Evolutionary conservation across 306 rosid genomes (phyloP).

Genomic region (Lupinus albus): DNA sequence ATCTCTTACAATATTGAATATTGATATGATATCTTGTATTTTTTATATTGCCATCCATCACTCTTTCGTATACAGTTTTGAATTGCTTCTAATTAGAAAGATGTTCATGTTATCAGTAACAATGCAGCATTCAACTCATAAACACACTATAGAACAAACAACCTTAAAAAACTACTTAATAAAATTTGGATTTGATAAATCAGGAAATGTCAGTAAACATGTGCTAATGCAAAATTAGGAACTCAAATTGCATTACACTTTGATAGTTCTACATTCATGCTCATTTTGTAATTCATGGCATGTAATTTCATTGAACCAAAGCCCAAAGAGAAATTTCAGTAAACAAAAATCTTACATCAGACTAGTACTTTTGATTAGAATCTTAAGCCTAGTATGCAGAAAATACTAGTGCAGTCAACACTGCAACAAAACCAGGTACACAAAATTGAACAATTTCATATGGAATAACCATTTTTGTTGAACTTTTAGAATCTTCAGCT

Average conservation of each 20-base stretch:
- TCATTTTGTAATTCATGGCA: conserved; percentile 7
- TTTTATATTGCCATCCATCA: not conserved
- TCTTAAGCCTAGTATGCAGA: conserved; percentile 28
- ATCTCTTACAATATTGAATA: too few relatives aligned
- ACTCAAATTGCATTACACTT: conserved; percentile 23
- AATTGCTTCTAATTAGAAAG: too few relatives aligned
- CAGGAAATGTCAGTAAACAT: not conserved
- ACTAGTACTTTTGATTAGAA: not conserved
- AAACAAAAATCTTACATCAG: not conserved
- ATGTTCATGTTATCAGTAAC: not conserved
- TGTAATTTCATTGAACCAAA: conserved; percentile 18
- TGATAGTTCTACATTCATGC: conserved; percentile 4
- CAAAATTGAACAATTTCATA: conserved; percentile 23
- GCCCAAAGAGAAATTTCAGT: not conserved
- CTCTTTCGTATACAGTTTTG: too few relatives aligned
- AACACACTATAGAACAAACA: not conserved
- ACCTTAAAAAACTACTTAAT: not conserved
- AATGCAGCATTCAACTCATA: not conserved
- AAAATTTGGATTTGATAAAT: not conserved
- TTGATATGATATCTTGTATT: too few relatives aligned
- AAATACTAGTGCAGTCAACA: conserved; percentile 37
- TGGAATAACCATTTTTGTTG: conserved; percentile 39
- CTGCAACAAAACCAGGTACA: conserved; percentile 35
- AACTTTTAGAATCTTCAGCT: not conserved
- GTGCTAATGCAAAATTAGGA: conserved; percentile 14